Conservation (phyloP, 1,284 basidiomycete species). For the Sparassis latifolia region DNA sequence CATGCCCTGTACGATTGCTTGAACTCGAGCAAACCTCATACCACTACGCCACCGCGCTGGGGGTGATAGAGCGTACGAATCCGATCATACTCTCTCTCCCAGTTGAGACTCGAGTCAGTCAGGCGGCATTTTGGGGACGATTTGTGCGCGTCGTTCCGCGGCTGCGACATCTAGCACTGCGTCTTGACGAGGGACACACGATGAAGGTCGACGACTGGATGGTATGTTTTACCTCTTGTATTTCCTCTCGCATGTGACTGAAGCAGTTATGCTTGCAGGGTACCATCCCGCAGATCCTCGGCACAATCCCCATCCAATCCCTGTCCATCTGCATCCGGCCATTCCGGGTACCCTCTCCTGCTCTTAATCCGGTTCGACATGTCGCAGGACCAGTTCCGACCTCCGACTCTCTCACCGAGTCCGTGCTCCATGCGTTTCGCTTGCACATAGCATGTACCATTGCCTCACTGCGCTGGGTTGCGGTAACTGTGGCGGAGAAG, state of each 20-base stretch:
- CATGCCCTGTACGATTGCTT: slow-evolving; percentile 6
- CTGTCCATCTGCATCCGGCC: slow-evolving; percentile 4
- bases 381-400: not conserved
- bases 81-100: slow-evolving; percentile 5
- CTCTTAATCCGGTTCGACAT: not conserved
- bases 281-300: slow-evolving; percentile 1
- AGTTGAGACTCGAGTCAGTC: slow-evolving; percentile 5
- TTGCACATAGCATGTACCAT: not conserved
- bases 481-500: slow-evolving; percentile 1
- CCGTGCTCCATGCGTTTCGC: not conserved
- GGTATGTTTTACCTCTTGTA: not conserved
- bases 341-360: slow-evolving; percentile 1
- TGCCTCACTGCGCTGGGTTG: slow-evolving; percentile 3
- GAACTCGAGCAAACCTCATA: slow-evolving; percentile 5
- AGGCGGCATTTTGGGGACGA: slow-evolving; percentile 2
- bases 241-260: not conserved
- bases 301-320: not conserved
- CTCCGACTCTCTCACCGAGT: not conserved
- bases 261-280: not conserved
- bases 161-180: slow-evolving; percentile 5
- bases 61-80: slow-evolving; percentile 1
- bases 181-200: slow-evolving; percentile 5
- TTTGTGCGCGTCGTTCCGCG: slow-evolving; percentile 1
- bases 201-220: slow-evolving; percentile 2
- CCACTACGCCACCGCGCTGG: slow-evolving; percentile 5